Evolutionary conservation across 1,139 yeast species (phyloP), one percentile per base, ranked within the genome.

Genomic region (Nakaseomyces nivariensis): DNA sequence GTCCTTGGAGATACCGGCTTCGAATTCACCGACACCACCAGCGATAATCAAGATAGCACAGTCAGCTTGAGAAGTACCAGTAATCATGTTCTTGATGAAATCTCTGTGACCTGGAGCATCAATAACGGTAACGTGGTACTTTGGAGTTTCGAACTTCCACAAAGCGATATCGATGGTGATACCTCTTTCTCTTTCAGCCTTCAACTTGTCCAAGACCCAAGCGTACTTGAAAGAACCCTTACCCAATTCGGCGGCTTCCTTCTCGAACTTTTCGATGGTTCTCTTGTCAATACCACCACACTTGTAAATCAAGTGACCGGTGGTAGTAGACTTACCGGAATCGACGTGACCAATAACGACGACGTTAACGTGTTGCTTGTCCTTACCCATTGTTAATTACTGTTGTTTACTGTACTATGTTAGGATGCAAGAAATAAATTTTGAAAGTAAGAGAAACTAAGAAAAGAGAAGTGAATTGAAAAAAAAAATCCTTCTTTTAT

Each of bases 301-400:
- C 94, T 90, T 90, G 95, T 76, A 90, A 74, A 90, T 90, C 79
- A 90, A 86, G 84, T 89, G 96, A 77, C 96, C 97, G 73, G 97
- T 89, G 76, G 96, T 87, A 73, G 96, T 88, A 63, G 96, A 88
- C 79, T 88, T 88, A 80, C 96, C 96, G 67, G 96, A 88, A 79
- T 88, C 96, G 96, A 88, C 96, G 94, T 89, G 97, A 77, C 97
- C 97, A 76, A 90, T 90, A 74, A 90, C 97, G 77, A 90, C 97
- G 78, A 90, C 92, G 95, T 90, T 90, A 78, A 90, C 85, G 87
- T 90, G 97, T 77, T 81, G 72, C 85, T 88, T 89, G 72, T 84
- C 96, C 77, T 87, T 87, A 82, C 96, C 92, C 90, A 64, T 64
- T 57, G 58, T 62, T 51, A 49, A 48, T 51, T 53, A 46, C 46